These are phyloP conservation scores for Hygrophoropsis aurantiaca DNA, from an alignment of 768 basidiomycete genomes.

Conservation along the genomic window DNA sequence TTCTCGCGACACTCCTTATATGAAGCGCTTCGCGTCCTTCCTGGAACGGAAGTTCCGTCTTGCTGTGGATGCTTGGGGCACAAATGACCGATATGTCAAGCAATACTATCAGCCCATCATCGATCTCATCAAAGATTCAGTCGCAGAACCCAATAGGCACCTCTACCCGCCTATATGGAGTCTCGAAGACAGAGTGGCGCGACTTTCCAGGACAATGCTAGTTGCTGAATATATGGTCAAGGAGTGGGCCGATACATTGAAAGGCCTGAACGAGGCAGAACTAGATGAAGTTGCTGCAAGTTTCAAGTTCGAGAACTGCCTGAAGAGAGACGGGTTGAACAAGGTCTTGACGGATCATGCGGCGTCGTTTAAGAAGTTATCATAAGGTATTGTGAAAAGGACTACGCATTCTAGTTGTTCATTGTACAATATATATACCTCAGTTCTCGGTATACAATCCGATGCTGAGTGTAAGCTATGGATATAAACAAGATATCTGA, in stretches of 20 bases:
- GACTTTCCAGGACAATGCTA: conserved; percentile 32
- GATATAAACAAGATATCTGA: too few relatives aligned
- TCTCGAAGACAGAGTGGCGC: conserved; percentile 19
- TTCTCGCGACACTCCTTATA: conserved; percentile 36
- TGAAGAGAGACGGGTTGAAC: conserved; percentile 25
- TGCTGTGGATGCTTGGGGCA: conserved; percentile 39
- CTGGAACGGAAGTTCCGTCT: conserved; percentile 39
- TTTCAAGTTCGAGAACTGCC: conserved; percentile 43
- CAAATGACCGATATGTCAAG: conserved; percentile 30
- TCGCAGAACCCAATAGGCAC: conserved; percentile 23
- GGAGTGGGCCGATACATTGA: conserved; percentile 32
- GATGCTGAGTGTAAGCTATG: too few relatives aligned
- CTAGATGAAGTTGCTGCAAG: conserved; percentile 40
- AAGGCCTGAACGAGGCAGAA: conserved; percentile 31
- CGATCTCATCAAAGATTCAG: conserved; percentile 18
- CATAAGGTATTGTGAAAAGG: background rate
- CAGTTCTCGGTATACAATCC: too few relatives aligned
- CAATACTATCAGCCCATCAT: conserved; percentile 17
- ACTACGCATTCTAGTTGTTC: too few relatives aligned
- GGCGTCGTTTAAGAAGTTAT: background rate
- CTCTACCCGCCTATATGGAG: conserved; percentile 38
- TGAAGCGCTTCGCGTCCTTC: conserved; percentile 37
- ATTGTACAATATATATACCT: too few relatives aligned
- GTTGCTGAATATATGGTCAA: conserved; percentile 32
- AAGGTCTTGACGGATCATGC: conserved; percentile 14